Evolutionary conservation across 805 yeast species (phyloP), one percentile per base, ranked within the genome.

Genomic region (Saccharomycopsis lassenensis): DNA sequence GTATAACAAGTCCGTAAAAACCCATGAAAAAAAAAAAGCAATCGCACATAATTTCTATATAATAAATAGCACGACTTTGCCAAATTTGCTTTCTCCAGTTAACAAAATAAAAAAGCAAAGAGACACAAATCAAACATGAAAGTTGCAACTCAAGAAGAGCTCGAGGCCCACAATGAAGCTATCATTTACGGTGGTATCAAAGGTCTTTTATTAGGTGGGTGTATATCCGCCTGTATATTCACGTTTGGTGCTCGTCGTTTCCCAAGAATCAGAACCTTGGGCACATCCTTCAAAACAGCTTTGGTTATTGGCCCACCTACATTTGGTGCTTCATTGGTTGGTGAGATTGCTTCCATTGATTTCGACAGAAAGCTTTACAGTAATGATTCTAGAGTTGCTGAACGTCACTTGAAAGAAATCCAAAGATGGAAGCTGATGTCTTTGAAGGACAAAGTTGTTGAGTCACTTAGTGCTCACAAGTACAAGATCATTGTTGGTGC

Each of bases 241-340:
- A 68, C 67, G 32, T 48, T 63, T 19, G 74, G 74, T 22, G 70
- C 69, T 5, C 59, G 58, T 41, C 56, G 57, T 39, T 70, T 48
- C 45, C 76, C 77, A 19, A 48, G 58, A 6, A 58, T 69, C 48
- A 49, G 54, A 23, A 58, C 52, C 23, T 47, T 70, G 46, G 64
- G 77, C n/a, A 74, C 67, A 64, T 63, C 74, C 10, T 61, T 76
- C 43, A 66, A 68, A 46, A 74, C 89, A 2, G 83, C 84, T 5
- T 55, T 76, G 36, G 71, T 71, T 47, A 70, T 78, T 39, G 67
- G 74, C 24, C 93, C 94, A 10, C 77, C 82, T 22, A 69, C 79
- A 2, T 57, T 75, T 28, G 47, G 67, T 19, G 67, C 76, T 7
- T 73, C 80, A 3, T 74, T 81, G 33, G 61, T 61, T 43, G 87